Percentiles rank a stretch among this genome's conserved stretches.
These are phyloP conservation scores for Bifiguratus adelaidae DNA, from an alignment of 192 early-diverging fungal species.

Conservation along the genomic window DNA sequence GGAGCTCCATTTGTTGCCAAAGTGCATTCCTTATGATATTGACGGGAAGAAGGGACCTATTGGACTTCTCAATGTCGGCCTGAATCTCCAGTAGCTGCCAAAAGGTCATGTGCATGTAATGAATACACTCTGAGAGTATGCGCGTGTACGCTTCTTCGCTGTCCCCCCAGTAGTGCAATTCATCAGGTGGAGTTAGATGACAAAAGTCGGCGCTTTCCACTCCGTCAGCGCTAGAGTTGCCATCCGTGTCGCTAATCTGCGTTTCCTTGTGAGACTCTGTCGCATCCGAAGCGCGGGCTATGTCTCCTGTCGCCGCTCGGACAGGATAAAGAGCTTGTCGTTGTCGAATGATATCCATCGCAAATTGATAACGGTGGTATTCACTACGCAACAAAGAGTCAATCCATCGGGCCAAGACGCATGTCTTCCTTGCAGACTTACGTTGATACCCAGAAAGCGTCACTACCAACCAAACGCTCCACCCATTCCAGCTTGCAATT, in stretches of 20 bases:
- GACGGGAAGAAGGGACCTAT: constrained; percentile 13
- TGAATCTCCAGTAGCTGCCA: constrained; percentile 31
- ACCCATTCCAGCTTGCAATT: constrained; percentile 29
- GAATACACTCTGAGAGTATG: constrained; percentile 25
- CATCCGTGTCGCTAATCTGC: too few species aligned
- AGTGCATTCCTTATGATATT: constrained; percentile 30
- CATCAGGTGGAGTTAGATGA: too few species aligned
- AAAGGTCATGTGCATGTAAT: constrained; percentile 45
- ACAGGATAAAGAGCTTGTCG: constrained; percentile 6
- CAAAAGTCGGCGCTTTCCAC: too few species aligned
- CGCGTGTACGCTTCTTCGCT: constrained; percentile 6
- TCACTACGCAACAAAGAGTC: constrained; percentile 10
- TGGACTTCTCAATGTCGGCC: constrained; percentile 24
- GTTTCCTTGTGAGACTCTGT: too few species aligned
- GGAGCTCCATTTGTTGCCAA: constrained; percentile 39
- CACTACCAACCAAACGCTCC: constrained; percentile 26
- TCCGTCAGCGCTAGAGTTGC: too few species aligned
- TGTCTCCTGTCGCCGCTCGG: neutral
- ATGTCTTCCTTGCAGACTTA: neutral
- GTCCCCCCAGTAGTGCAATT: neutral
- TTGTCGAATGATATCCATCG: constrained; percentile 15
- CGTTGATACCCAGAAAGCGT: constrained; percentile 48
- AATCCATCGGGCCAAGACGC: too few species aligned
- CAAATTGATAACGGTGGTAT: constrained; percentile 39
- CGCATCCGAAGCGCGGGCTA: too few species aligned